These are phyloP conservation scores for Hypoxylon cercidicola DNA, from an alignment of 495 filamentous ascomycete species.

Conservation along the genomic window DNA sequence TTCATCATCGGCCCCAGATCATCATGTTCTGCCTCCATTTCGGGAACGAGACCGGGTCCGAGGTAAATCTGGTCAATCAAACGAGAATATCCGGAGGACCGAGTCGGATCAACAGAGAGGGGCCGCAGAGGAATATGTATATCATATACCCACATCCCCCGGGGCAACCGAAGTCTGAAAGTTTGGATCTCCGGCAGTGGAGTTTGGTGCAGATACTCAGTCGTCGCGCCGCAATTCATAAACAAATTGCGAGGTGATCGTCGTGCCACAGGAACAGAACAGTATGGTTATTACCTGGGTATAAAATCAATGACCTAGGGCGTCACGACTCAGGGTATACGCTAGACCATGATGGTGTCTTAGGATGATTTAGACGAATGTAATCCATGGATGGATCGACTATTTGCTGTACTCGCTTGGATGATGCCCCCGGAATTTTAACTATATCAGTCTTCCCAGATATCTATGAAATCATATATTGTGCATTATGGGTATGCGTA, in stretches of 20 bases:
- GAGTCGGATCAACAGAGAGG: constrained; percentile 15
- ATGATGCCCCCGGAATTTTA: constrained; percentile 10
- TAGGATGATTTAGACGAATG: constrained; percentile 22
- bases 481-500: too few relatives aligned
- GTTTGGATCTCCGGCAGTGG: constrained; percentile 15
- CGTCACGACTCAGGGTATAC: constrained; percentile 1
- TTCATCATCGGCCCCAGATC: constrained; percentile 50
- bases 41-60: constrained; percentile 8
- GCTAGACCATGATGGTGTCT: constrained; percentile 18
- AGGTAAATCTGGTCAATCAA: constrained; percentile 3
- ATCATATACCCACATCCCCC: constrained; percentile 15
- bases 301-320: constrained; percentile 13
- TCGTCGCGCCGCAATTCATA: constrained; percentile 4
- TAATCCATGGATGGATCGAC: constrained; percentile 16
- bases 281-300: neutral
- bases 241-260: constrained; percentile 24
- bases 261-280: neutral
- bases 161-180: neutral
- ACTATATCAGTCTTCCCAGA: constrained; percentile 2
- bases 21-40: constrained; percentile 5
- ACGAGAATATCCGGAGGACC: constrained; percentile 22
- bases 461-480: too few relatives aligned
- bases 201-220: constrained; percentile 4
- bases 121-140: constrained; percentile 23
- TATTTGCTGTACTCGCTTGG: constrained; percentile 15